Percentiles rank a stretch among this genome's conserved stretches.
Evolutionary conservation across 129 eudicot genomes (phyloP).

Genomic region (Artemisia argyi): DNA sequence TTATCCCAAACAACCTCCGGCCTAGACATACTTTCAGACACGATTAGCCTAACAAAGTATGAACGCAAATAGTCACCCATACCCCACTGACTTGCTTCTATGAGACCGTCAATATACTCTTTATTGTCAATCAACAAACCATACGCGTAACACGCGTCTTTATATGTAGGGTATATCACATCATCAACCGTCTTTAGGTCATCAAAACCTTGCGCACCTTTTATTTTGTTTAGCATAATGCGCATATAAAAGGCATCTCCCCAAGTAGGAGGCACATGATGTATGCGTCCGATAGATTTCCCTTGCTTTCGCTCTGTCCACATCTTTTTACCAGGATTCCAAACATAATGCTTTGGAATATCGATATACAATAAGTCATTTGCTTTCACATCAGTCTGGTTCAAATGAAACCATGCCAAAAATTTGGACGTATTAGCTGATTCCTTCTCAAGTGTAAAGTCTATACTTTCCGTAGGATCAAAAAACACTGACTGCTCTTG

Average conservation of each 20-base stretch:
- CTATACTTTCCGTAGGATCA: background rate
- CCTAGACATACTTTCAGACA: too few relatives aligned
- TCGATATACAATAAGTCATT: background rate
- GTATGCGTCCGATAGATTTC: background rate
- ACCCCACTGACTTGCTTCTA: background rate
- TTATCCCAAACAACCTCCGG: too few relatives aligned
- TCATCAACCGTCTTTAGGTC: background rate
- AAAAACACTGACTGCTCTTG: background rate
- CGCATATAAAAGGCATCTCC: background rate
- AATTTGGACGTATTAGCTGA: background rate
- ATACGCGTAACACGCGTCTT: background rate
- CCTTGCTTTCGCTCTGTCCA: background rate
- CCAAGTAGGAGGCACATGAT: background rate
- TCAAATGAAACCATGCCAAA: background rate
- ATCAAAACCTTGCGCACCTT: background rate
- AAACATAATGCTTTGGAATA: background rate
- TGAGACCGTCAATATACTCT: background rate
- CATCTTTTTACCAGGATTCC: background rate
- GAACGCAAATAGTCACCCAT: background rate
- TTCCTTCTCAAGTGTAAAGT: background rate
- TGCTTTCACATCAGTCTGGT: background rate
- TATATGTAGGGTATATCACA: background rate
- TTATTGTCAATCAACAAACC: background rate
- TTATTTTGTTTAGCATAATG: background rate
- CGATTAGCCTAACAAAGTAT: too few relatives aligned